phyloP scores from a whole-genome alignment of 805 yeast genomes.

The Kuraishia molischiana region DNA sequence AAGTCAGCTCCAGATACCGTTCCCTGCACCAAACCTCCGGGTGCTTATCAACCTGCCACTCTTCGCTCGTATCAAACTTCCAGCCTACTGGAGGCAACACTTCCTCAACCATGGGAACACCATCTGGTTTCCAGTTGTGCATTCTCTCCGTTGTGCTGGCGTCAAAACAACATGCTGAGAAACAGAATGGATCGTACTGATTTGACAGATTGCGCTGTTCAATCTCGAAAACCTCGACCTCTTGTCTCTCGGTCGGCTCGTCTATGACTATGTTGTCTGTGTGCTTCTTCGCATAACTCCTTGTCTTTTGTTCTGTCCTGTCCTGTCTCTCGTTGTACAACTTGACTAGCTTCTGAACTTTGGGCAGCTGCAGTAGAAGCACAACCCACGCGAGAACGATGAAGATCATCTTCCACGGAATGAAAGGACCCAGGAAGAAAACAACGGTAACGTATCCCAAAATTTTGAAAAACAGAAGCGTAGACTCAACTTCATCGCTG shows the following conservation, averaged over 20 bases:
- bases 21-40: conserved; percentile 43
- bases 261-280: conserved; percentile 68
- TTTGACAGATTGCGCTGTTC: conserved; percentile 52
- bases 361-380: conserved; percentile 53
- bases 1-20: conserved; percentile 26
- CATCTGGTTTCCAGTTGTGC: conserved; percentile 53
- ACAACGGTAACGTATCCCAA: conserved; percentile 27
- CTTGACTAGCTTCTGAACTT: conserved; percentile 19
- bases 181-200: conserved; percentile 54
- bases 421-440: conserved; percentile 34
- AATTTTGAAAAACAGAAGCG: conserved; percentile 42
- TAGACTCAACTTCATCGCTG: conserved; percentile 56
- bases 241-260: conserved; percentile 47
- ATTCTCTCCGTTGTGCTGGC: conserved; percentile 31
- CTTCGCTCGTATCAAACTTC: conserved; percentile 50
- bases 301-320: conserved; percentile 9
- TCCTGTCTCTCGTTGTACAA: conserved; percentile 10
- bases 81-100: conserved; percentile 65
- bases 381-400: conserved; percentile 49
- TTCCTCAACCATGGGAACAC: conserved; percentile 42
- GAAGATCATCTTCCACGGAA: conserved; percentile 58
- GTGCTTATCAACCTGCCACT: conserved; percentile 57
- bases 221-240: conserved; percentile 74
- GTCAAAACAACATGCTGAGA: conserved; percentile 47
- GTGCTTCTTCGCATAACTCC: no score